Conservation (phyloP, 352 stramenopile species). For the Hyaloperonospora brassicae region DNA sequence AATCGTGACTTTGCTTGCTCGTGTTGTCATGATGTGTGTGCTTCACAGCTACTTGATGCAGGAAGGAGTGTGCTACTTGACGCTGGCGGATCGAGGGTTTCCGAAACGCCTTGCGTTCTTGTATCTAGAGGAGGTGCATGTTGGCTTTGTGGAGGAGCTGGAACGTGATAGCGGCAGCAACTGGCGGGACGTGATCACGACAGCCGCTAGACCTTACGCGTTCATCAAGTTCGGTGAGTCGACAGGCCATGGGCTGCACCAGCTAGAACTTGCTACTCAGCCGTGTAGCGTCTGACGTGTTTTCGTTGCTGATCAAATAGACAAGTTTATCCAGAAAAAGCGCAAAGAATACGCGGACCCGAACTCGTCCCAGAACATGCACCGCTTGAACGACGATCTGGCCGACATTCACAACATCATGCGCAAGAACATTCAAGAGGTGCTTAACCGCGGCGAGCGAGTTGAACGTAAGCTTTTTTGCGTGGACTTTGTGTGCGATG, state of each 20-base stretch:
- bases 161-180: slow-evolving; percentile 87
- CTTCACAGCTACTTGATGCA: slow-evolving; percentile 92
- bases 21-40: neutral
- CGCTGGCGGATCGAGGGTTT: slow-evolving; percentile 93
- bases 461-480: slow-evolving; percentile 60
- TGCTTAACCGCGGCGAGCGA: slow-evolving; percentile 86
- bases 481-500: neutral
- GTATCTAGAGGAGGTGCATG: slow-evolving; percentile 94
- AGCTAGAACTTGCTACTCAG: neutral
- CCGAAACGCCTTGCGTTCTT: slow-evolving; percentile 96
- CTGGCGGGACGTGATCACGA: slow-evolving; percentile 90
- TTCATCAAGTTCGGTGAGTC: slow-evolving; percentile 96
- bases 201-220: slow-evolving; percentile 94
- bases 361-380: slow-evolving; percentile 92
- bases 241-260: neutral
- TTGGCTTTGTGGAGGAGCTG: slow-evolving; percentile 92
- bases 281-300: slow-evolving; percentile 1
- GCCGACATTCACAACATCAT: slow-evolving; percentile 99
- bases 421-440: slow-evolving; percentile 96
- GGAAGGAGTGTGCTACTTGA: slow-evolving; percentile 96
- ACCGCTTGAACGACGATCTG: slow-evolving; percentile 95
- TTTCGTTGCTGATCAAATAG: slow-evolving; percentile 23
- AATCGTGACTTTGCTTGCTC: neutral
- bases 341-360: slow-evolving; percentile 96
- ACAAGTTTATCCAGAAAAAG: slow-evolving; percentile 97